These are phyloP conservation scores for Dioscorea zingiberensis DNA, from an alignment of 106 monocot species.

Conservation along the genomic window DNA sequence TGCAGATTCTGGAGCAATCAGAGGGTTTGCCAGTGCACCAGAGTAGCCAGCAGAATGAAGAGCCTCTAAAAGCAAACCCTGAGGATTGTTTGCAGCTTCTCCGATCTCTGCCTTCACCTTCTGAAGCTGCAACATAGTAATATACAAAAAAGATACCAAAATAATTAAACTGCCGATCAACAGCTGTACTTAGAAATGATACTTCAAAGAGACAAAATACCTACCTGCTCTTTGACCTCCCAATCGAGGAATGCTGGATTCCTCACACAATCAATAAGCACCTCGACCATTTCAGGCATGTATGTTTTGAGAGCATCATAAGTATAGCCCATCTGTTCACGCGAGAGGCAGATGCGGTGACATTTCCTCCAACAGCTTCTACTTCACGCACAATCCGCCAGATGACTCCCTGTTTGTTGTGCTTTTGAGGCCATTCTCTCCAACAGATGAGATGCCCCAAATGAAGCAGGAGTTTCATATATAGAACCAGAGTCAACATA, in stretches of 20 bases:
- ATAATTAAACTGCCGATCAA: background rate
- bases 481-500: constrained; percentile 77
- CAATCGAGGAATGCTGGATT: constrained; percentile 77
- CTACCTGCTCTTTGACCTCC: constrained; percentile 91
- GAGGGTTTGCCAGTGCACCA: constrained; percentile 68
- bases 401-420: constrained; percentile 74
- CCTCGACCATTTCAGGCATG: constrained; percentile 79
- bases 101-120: constrained; percentile 57
- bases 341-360: constrained; percentile 63
- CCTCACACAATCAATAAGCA: constrained; percentile 71
- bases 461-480: constrained; percentile 48
- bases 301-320: constrained; percentile 74
- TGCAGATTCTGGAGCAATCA: constrained; percentile 62
- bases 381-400: constrained; percentile 70
- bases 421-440: constrained; percentile 74
- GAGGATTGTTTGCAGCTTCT: constrained; percentile 55
- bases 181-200: background rate
- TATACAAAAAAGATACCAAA: constrained; percentile 7
- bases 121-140: constrained; percentile 37
- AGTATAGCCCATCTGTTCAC: constrained; percentile 80
- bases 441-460: constrained; percentile 57
- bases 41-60: constrained; percentile 71
- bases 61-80: constrained; percentile 65
- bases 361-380: constrained; percentile 75
- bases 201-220: background rate